Evolutionary conservation across 805 yeast species (phyloP), one percentile per base, ranked within the genome.

Genomic region (Wickerhamiella siamensis): DNA sequence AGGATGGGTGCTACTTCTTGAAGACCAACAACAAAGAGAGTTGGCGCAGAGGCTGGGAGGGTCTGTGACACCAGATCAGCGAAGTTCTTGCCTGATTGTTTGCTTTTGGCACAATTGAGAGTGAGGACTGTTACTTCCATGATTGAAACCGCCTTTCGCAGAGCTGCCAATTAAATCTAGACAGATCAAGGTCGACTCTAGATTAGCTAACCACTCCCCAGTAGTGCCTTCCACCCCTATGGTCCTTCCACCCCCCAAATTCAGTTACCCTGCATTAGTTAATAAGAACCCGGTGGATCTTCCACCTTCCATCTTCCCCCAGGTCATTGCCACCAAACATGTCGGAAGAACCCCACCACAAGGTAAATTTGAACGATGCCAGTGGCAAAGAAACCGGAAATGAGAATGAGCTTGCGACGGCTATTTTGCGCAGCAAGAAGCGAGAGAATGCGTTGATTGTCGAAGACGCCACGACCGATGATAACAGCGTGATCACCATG

Each of bases 401-500:
- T 48, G 65, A 66, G 38, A 77, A 73, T 54, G 75, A 71, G 51
- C 84, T 95, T 41, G 99, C 99, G 50, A 91, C 97, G 43, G 99
- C 99, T 36, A 91, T 91, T 58, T 70, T 91, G 57, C 81, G 95
- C 69, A 77, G 88, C 67, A 91, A 91, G 78, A 88, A 91, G 91
- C 88, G 88, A 74, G 95, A 82, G 59, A 91, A 91, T 63, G 83
- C 94, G 41, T 69, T 91, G 53, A 67, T 91, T 49, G 97, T 91
- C 40, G 99, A 91, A 59, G 98, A 91, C 65, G 97, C 99, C 50
- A 77, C 79, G 55, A 84, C 83, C 55, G 99, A 91, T 63, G 99
- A 91, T 63, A 91, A 91, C 66, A 50, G 97, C 22, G 93, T 88
- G 50, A 83, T 91, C 60, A 81, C 96, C 40, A 83, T 91, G 79